phyloP scores from a whole-genome alignment of 1,139 yeast species.

The Geotrichum citri-aurantii region DNA sequence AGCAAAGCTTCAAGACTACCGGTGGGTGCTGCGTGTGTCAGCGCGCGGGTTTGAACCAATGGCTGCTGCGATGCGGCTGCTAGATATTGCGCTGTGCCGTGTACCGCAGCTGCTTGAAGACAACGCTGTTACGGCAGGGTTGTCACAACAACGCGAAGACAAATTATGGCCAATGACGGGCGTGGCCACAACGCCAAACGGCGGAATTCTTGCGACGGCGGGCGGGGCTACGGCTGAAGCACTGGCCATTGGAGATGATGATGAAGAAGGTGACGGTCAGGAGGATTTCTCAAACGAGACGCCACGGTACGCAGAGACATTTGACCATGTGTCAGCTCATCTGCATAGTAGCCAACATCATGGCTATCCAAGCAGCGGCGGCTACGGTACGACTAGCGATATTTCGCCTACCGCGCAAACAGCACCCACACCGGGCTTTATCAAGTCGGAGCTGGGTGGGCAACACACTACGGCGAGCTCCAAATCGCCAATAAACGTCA shows the following conservation, averaged over 20 bases:
- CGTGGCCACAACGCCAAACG: background rate
- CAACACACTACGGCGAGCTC: background rate
- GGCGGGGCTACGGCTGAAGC: background rate
- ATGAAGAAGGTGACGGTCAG: slow-evolving; percentile 15
- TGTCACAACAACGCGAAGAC: background rate
- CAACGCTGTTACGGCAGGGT: background rate
- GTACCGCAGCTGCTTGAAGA: slow-evolving; percentile 23
- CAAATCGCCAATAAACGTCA: background rate
- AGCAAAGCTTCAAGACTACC: slow-evolving; percentile 65
- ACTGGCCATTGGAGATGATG: background rate
- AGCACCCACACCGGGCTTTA: background rate
- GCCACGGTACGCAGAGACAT: slow-evolving; percentile 5
- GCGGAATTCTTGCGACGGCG: background rate
- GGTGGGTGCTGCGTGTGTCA: slow-evolving; percentile 68
- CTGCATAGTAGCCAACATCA: background rate
- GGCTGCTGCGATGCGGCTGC: slow-evolving; percentile 57
- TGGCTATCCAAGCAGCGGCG: background rate
- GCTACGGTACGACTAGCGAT: background rate
- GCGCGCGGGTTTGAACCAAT: slow-evolving; percentile 74
- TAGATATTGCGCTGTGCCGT: slow-evolving; percentile 42
- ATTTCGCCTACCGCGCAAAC: background rate
- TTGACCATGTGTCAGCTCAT: background rate
- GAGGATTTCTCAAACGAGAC: slow-evolving; percentile 16
- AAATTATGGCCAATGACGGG: background rate
- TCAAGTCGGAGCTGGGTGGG: background rate